Evolutionary conservation across 176 grass and related monocot species (phyloP), one percentile per base, ranked within the genome.

Genomic region (Aegilops tauschii): DNA sequence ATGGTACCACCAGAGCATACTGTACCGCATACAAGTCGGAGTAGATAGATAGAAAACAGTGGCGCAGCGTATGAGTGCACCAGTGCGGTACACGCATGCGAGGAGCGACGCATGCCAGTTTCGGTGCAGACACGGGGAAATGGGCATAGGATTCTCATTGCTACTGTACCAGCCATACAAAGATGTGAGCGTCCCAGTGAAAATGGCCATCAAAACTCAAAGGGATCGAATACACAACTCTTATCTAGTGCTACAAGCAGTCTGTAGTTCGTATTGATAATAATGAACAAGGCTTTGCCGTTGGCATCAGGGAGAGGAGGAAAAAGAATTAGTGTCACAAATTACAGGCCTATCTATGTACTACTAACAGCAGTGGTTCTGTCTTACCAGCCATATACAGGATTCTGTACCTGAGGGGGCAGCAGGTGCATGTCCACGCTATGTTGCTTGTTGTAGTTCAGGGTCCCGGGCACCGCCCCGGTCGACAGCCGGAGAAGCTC

Each of bases 341-440:
- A 34, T 78, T 77, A 61, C 69, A 75, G 37, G 5, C 49, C 85
- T 90, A 83, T 25, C 42, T 84, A 58, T 91, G 13, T 66, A 56
- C 59, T 84, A 52, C 63, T 39, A 45, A 35, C n/a, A 69, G 4
- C 65, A 61, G n/a, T 69, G 28, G 27, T 1, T 8, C 5, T 76
- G n/a, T 10, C 82, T 90, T 74, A 98, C 97, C 97, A 96, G 85
- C 97, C 97, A 73, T 99, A 94, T 35, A 94, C 36, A 23, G 97
- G 97, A 39, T 94, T 96, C 80, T 99, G 90, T 62, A 94, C 97
- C 83, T 91, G 94, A 37, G 94, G 97, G 16, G 92, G 92, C 31
- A 83, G 81, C 52, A 99, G 92, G 39, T 59, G 82, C 85, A 99
- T 81, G 82, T 99, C 97, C 65, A 37, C 64, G 65, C 89, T 93